Percentiles rank a stretch among this genome's conserved stretches.
phyloP scores from a whole-genome alignment of 1,284 basidiomycete genomes.

The Ustilago shanxiensis region DNA sequence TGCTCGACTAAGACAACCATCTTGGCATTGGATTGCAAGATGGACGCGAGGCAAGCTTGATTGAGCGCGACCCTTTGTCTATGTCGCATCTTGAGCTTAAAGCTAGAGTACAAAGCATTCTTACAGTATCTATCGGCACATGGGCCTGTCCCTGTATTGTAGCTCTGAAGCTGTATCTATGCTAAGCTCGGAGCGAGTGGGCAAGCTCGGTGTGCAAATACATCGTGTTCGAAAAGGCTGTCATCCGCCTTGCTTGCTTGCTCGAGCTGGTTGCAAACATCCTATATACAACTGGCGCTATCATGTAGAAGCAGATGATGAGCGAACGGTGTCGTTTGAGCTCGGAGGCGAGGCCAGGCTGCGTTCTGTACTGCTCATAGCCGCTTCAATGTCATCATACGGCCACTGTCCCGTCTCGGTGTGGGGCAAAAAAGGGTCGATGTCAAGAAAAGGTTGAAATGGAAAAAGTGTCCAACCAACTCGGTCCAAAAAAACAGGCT shows the following conservation, averaged over 20 bases:
- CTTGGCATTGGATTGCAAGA: constrained; percentile 7
- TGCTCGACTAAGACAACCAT: constrained; percentile 11
- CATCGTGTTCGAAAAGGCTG: too few species aligned
- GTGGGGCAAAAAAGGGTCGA: constrained; percentile 9
- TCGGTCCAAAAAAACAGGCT: constrained; percentile 30
- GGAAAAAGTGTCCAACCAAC: constrained; percentile 6
- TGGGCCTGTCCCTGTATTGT: too few species aligned
- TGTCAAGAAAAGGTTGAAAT: constrained; percentile 2
- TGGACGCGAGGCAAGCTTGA: constrained; percentile 7
- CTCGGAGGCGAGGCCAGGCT: too few species aligned
- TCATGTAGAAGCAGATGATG: too few species aligned
- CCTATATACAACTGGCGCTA: background rate
- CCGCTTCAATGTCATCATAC: background rate
- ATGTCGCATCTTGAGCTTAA: constrained; percentile 6
- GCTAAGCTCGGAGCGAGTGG: too few species aligned
- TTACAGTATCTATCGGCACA: background rate
- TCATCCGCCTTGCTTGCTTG: too few species aligned
- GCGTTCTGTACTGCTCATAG: background rate
- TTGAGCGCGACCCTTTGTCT: background rate
- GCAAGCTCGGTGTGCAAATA: too few species aligned
- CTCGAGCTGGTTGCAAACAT: too few species aligned
- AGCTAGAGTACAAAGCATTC: constrained; percentile 1
- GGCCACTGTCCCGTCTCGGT: background rate
- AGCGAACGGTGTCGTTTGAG: too few species aligned
- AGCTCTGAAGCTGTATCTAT: too few species aligned